Evolutionary conservation across 345 rosid genomes (phyloP).

Genomic region (Theobroma cacao): DNA sequence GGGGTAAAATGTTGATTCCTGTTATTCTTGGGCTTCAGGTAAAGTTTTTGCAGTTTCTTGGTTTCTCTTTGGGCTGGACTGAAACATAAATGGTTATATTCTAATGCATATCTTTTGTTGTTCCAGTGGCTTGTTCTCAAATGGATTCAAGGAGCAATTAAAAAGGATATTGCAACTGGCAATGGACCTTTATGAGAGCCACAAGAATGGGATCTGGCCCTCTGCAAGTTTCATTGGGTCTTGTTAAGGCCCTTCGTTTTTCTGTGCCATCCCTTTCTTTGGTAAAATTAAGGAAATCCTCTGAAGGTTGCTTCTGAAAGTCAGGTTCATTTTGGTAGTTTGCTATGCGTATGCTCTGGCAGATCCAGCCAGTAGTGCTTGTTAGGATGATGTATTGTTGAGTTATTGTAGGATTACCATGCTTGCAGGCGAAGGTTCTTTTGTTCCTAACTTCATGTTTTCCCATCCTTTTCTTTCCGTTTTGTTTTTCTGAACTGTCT

Average conservation of each 20-base stretch:
- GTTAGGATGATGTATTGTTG: neutral
- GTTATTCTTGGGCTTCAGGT: conserved; percentile 64
- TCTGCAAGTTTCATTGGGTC: conserved; percentile 2
- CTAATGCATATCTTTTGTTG: neutral
- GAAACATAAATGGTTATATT: neutral
- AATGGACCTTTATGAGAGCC: conserved; percentile 41
- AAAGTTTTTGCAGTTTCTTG: conserved; percentile 2
- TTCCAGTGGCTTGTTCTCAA: conserved; percentile 63
- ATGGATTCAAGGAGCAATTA: conserved; percentile 61
- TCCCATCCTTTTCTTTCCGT: neutral
- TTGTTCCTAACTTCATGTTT: neutral
- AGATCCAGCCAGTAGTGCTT: neutral
- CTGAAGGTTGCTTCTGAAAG: neutral
- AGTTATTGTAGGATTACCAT: neutral
- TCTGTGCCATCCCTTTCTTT: neutral
- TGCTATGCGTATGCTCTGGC: neutral
- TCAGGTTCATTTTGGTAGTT: neutral
- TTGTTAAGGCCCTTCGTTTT: neutral
- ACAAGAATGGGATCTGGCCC: neutral
- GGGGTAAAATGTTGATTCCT: conserved; percentile 67
- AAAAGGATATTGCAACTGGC: conserved; percentile 45
- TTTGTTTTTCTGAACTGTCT: conserved; percentile 5
- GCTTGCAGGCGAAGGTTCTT: neutral
- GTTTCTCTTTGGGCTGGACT: conserved; percentile 10
- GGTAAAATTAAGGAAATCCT: neutral